Evolutionary conservation across 345 rosid genomes (phyloP).

Genomic region (Salix brachista): DNA sequence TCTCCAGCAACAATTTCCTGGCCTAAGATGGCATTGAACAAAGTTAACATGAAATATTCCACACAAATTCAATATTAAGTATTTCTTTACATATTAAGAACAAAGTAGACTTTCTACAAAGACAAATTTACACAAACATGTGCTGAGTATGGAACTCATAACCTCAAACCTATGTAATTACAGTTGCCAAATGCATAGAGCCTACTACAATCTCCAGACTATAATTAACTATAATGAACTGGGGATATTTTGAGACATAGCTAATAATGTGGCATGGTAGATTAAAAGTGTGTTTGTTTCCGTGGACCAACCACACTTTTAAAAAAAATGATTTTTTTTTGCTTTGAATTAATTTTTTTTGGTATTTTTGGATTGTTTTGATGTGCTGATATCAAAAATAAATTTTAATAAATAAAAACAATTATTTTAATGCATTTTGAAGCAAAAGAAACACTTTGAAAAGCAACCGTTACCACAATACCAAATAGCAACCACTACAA

Average conservation of each 20-base stretch:
- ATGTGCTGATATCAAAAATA: no score
- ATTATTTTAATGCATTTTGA: no score
- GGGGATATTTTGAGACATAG: not conserved
- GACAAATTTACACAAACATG: not conserved
- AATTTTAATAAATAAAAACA: no score
- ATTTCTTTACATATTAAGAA: not conserved
- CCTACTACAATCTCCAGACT: not conserved
- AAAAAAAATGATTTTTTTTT: no score
- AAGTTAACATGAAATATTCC: constrained; percentile 2
- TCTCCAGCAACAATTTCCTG: constrained; percentile 92
- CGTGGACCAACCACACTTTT: no score
- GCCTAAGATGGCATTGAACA: constrained; percentile 35
- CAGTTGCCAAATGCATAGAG: not conserved
- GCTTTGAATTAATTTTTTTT: no score
- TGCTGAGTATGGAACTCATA: not conserved
- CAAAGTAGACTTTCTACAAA: not conserved
- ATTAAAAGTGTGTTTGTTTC: not conserved
- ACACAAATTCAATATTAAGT: not conserved
- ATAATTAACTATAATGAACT: not conserved
- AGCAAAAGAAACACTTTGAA: no score
- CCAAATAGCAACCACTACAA: no score
- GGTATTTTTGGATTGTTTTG: no score
- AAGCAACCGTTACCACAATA: no score
- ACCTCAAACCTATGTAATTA: not conserved
- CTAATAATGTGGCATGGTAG: not conserved